Base-by-base conservation (phyloP, 2,329 filamentous ascomycete species). In the Cladophialophora yegresii region DNA sequence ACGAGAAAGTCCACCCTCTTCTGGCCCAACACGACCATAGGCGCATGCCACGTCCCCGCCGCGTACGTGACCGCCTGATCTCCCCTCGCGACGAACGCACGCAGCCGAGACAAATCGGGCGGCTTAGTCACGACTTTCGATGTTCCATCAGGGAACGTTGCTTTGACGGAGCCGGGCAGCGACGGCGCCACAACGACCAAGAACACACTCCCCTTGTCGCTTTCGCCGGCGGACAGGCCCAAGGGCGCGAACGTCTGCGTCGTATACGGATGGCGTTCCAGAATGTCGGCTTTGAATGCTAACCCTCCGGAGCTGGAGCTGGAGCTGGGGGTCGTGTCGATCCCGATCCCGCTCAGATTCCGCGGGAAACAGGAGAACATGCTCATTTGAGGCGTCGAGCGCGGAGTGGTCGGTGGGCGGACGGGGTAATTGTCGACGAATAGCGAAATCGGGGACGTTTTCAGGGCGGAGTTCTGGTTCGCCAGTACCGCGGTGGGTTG, bases 241-340 rank as follows among this genome's bases (percentile, higher is more conserved):
- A 97, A 80, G 0, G 95, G 95, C 50, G 91, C 84, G 77, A 99
- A 98, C 0, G 92, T 96, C 79, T 99, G 95, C 1, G 91, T 91
- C 1, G 95, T 98, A 77, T 88, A 98, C 0, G 95, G 93, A 77
- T 99, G 95, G 45, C 95, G 84, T 77, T 99, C 95, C 32, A 98
- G 85, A 63, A 96, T 85, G 22, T 79, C 78, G 60, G 97, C 83
- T 53, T 84, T 81, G 74, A 96, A 90, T 3, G 84, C 68, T 61
- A 71, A 33, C 32, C 7, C 56, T 22, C 60, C 67, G 2, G n/a
- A n/a, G n/a, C n/a, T n/a, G n/a, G n/a, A n/a, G n/a, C 9, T 16
- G 20, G 59, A 58, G 9, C 36, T n/a, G 5, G 6, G 2, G 8
- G 55, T 26, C 45, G 22, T 54, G 55, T 51, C 64, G 26, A 68